Evolutionary conservation across 2,329 filamentous ascomycete species (phyloP).

Genomic region (Beauveria rudraprayagi): DNA sequence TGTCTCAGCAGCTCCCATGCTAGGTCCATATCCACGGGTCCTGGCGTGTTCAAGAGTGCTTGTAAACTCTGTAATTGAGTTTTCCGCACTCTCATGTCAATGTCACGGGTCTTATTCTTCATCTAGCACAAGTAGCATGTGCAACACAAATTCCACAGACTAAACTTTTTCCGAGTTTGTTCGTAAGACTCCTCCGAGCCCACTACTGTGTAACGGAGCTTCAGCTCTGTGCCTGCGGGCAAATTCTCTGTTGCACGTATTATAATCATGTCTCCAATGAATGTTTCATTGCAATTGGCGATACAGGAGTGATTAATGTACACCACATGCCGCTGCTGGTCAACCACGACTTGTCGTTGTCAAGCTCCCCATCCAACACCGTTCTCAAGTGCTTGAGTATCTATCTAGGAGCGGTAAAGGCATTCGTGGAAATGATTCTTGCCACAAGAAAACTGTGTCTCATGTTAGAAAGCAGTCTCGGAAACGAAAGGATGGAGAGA

Average conservation of each 20-base stretch:
- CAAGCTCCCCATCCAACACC: not conserved
- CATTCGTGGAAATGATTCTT: not conserved
- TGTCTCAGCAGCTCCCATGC: not conserved
- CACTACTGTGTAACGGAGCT: not conserved
- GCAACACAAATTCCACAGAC: not conserved
- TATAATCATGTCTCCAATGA: not conserved
- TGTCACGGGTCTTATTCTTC: not conserved
- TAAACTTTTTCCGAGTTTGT: not conserved
- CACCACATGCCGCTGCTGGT: not conserved
- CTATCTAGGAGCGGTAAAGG: not conserved
- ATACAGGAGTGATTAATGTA: not conserved
- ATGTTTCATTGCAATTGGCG: not conserved
- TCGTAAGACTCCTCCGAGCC: not conserved
- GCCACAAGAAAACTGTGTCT: not conserved
- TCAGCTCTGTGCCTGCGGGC: not conserved
- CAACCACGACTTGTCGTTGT: not conserved
- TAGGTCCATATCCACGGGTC: not conserved
- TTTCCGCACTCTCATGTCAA: not conserved
- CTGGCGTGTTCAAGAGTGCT: not conserved
- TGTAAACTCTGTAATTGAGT: not conserved
- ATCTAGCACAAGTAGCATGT: not conserved
- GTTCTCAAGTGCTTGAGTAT: not conserved
- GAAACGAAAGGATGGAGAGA: not conserved
- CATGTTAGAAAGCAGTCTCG: not conserved
- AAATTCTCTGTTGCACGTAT: not conserved